Evolutionary conservation across 129 eudicot genomes (phyloP), one percentile per base, ranked within the genome.

Genomic region (Erigeron canadensis): DNA sequence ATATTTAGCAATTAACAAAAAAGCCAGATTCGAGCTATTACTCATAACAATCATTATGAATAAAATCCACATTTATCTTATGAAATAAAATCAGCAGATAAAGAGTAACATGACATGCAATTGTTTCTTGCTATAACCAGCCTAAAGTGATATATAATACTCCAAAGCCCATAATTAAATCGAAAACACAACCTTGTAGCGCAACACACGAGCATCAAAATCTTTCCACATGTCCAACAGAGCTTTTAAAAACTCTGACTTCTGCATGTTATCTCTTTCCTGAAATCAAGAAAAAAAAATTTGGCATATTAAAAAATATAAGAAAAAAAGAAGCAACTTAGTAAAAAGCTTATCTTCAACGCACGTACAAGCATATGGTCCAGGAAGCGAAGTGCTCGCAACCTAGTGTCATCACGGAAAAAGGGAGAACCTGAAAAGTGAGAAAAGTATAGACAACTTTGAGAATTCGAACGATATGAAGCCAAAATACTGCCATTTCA

Each of bases 321-420:
- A 44, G 17, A 51, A 65, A 63, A 71, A 80, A 66, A 69, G 80
- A 45, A 63, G 75, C 72, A 42, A 8, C 13, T 63, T 8, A 71
- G 63, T 45, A 42, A 50, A 2, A 70, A 70, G 10, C 56, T 69
- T 38, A 40, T 51, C 40, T 55, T 56, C 19, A 58, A 62, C 43
- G 75, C 46, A 74, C 97, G 60, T 89, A 91, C 97, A 88, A 91
- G 91, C 97, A 91, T 75, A 87, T 91, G 97, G 79, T 94, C 98
- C 80, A 94, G 81, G 86, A 94, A 94, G 76, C 98, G 98, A 75
- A 94, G 97, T 66, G 98, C 98, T 73, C 98, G 98, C 90, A 94
- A 86, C 82, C 98, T 87, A 79, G 96, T 94, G 80, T 94, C 98
- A 69, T 89, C 91, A 51, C 98, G 90, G 67, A 94, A 94, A 81